Percentiles rank a stretch among this genome's conserved stretches.
Evolutionary conservation across 2,329 filamentous ascomycete species (phyloP).

Genomic region (Penicillium sp.): DNA sequence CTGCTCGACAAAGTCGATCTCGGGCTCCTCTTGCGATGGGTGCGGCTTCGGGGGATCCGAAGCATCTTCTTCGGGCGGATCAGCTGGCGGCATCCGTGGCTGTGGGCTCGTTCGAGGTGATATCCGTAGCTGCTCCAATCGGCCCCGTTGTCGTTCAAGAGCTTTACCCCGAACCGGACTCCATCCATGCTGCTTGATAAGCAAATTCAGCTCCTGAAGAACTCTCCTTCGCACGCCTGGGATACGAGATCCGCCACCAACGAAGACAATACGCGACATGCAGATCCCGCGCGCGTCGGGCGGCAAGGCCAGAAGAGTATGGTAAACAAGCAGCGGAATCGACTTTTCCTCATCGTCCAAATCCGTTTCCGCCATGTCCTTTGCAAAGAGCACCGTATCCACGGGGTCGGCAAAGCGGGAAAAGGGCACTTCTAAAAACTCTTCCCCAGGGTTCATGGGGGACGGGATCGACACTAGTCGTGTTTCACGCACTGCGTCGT

Average conservation of each 20-base stretch:
- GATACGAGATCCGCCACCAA: constrained; percentile 71
- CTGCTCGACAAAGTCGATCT: constrained; percentile 45
- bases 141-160: constrained; percentile 45
- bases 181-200: constrained; percentile 70
- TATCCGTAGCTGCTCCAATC: constrained; percentile 37
- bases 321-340: constrained; percentile 69
- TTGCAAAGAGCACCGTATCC: constrained; percentile 67
- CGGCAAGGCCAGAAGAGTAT: constrained; percentile 66
- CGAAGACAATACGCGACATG: constrained; percentile 83
- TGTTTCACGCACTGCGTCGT: constrained; percentile 2
- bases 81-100: constrained; percentile 2
- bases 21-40: constrained; percentile 25
- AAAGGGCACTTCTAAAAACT: constrained; percentile 59
- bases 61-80: not conserved
- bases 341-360: constrained; percentile 86
- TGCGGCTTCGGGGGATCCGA: constrained; percentile 7
- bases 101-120: constrained; percentile 9
- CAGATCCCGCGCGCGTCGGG: constrained; percentile 77
- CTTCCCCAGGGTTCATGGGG: constrained; percentile 35
- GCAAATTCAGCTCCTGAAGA: constrained; percentile 63
- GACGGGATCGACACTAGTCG: constrained; percentile 44
- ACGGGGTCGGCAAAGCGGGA: constrained; percentile 65
- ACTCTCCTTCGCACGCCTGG: constrained; percentile 73
- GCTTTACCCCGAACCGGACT: constrained; percentile 66
- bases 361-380: constrained; percentile 46